Evolutionary conservation across 2,329 filamentous ascomycete genomes (phyloP), one percentile per base, ranked within the genome.

Genomic region (Dryadomyces sulphureus): DNA sequence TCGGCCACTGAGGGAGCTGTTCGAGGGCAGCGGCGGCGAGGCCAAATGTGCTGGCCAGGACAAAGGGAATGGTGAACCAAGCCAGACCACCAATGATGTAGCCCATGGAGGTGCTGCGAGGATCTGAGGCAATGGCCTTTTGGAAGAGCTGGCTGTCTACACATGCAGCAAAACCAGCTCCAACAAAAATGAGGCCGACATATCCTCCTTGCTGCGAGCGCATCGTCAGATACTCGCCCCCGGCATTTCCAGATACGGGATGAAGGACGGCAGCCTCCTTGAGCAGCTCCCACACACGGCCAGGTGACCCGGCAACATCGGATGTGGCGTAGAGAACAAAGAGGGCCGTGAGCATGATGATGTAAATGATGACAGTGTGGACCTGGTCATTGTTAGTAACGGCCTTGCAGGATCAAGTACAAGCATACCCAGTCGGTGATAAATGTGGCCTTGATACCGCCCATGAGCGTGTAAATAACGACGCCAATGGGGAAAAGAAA

Each of bases 61-160:
- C 70, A 84, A 85, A 94, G 1, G 88, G 88, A 45, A 94, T 92
- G 1, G 88, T 87, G 55, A 94, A 94, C 87, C 87, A 94, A 39
- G 77, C 80, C 1, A 93, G 70, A 20, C 88, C 88, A 4, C 88
- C 88, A 51, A 89, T 74, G 46, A 94, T 81, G 57, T 94, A 94
- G n/a, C 87, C 88, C 0, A 87, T 87, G 2, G 94, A 74, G 0
- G 88, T 88, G 49, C 89, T 79, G 0, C 89, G 81, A 0, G 87
- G 86, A 20, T 78, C 81, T 0, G 88, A 86, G 7, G 88, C 86
- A 54, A 94, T 93, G 16, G 86, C 87, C 62, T 94, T 93, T 69
- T 93, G 90, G 64, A 88, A 93, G 65, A 92, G 93, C 14, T 82
- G 80, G 51, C 88, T 88, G 57, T 92, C 87, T 36, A 87, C 70